Evolutionary conservation across 371 early-diverging fungal species (phyloP).

Genomic region (Choanephora cucurbitarum): DNA sequence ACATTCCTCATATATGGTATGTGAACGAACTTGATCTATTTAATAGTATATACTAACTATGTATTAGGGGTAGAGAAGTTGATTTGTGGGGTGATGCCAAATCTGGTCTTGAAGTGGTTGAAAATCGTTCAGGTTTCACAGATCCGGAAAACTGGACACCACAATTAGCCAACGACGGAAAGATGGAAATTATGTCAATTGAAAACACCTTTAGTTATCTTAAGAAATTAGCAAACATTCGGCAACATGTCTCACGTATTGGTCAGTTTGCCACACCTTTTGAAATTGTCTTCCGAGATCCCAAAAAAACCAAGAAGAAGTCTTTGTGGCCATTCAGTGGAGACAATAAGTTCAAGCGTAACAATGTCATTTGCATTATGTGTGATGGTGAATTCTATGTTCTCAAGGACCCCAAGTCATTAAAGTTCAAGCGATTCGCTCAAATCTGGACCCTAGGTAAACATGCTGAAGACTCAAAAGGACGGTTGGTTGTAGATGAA

Average conservation of each 20-base stretch:
- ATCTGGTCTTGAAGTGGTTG: conserved; percentile 30
- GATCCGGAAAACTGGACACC: conserved; percentile 35
- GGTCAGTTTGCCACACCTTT: conserved; percentile 45
- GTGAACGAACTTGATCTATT: neutral
- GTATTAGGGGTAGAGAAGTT: conserved; percentile 38
- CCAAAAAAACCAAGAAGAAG: neutral
- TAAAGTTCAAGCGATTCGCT: conserved; percentile 52
- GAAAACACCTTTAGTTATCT: conserved; percentile 37
- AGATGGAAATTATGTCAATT: conserved; percentile 40
- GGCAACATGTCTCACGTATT: conserved; percentile 43
- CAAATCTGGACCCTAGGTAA: conserved; percentile 62
- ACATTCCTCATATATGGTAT: conserved; percentile 48
- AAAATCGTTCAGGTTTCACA: conserved; percentile 25
- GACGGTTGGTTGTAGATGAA: conserved; percentile 42
- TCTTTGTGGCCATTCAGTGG: conserved; percentile 1
- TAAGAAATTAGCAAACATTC: conserved; percentile 45
- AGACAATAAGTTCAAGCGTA: conserved; percentile 24
- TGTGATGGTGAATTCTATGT: conserved; percentile 70
- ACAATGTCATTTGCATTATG: conserved; percentile 60
- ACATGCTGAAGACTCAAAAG: conserved; percentile 23
- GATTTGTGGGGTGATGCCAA: conserved; percentile 48
- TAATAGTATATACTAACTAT: neutral
- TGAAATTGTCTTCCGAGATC: conserved; percentile 26
- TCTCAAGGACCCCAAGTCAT: conserved; percentile 53
- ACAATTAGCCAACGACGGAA: conserved; percentile 42